Conservation (phyloP, 108 stramenopile genomes). For the Aureococcus anophagefferens region DNA sequence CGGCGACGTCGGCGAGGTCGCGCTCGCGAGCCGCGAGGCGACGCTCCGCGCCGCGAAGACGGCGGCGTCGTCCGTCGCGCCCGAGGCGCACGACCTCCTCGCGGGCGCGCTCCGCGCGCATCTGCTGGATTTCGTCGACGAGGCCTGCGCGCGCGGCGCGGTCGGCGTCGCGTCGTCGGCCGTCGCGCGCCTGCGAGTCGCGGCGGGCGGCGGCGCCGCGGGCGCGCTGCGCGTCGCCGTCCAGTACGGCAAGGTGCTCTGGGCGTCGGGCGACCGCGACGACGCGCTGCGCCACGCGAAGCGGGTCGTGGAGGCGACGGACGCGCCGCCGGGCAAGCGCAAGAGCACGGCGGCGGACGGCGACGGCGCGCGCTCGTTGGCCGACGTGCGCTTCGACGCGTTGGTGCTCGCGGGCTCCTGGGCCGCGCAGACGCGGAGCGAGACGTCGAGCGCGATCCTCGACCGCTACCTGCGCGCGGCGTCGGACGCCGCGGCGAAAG, state of each 20-base stretch:
- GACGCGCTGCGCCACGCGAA: not conserved
- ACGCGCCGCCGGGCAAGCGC: not conserved
- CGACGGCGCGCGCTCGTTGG: not conserved
- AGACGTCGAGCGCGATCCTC: constrained; percentile 47
- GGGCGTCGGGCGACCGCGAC: not conserved
- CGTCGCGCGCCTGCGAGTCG: too few relatives aligned
- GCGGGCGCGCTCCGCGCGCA: too few relatives aligned
- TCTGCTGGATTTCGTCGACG: too few relatives aligned
- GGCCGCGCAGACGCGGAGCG: constrained; percentile 63
- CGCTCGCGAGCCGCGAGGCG: not conserved
- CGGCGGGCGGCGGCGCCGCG: too few relatives aligned
- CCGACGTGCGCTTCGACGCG: not conserved
- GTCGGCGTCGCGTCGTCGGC: too few relatives aligned
- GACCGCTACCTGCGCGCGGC: constrained; percentile 56
- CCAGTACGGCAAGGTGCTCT: not conserved
- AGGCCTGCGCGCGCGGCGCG: too few relatives aligned
- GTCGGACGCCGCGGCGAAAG: constrained; percentile 25
- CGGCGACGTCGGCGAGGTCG: too few relatives aligned
- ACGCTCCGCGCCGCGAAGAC: not conserved
- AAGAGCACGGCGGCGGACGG: not conserved
- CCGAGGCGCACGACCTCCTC: too few relatives aligned
- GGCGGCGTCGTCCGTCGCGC: too few relatives aligned
- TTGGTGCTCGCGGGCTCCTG: constrained; percentile 32
- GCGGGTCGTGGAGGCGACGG: constrained; percentile 5
- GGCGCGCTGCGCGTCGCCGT: not conserved